Evolutionary conservation across 2,329 filamentous ascomycete genomes (phyloP).

Genomic region (Aspergillus arachidicola): DNA sequence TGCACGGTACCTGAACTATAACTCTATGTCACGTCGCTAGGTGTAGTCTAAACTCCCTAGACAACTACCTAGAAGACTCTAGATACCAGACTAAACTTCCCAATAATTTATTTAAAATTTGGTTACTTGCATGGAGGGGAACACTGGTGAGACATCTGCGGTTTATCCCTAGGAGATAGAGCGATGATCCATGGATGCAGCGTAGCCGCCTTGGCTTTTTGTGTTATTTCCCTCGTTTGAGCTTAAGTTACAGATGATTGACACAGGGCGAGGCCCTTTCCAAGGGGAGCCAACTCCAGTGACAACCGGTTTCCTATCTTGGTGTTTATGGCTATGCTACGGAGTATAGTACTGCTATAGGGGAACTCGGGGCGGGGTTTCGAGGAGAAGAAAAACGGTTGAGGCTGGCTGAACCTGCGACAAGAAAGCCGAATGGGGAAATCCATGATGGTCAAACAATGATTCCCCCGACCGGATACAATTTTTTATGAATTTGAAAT

Average conservation of each 20-base stretch:
- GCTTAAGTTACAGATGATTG: not conserved
- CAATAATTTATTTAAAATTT: not conserved
- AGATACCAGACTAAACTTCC: not conserved
- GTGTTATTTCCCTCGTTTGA: not conserved
- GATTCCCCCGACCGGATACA: not conserved
- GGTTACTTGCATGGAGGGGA: slow-evolving; percentile 3
- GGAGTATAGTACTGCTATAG: not conserved
- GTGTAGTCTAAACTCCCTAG: not conserved
- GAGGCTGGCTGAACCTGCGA: slow-evolving; percentile 4
- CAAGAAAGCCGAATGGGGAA: not conserved
- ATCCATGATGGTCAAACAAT: not conserved
- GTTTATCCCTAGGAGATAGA: slow-evolving; percentile 5
- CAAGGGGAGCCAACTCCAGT: not conserved
- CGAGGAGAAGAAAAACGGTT: not conserved
- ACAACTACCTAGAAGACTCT: not conserved
- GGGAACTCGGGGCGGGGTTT: not conserved
- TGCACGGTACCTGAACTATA: slow-evolving; percentile 3
- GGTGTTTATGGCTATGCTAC: not conserved
- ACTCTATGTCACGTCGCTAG: not conserved
- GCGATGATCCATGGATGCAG: not conserved
- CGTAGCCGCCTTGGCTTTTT: too few species aligned
- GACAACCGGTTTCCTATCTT: not conserved
- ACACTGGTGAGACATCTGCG: slow-evolving; percentile 17
- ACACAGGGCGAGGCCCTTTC: not conserved
- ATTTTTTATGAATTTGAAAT: too few species aligned